Base-by-base conservation (phyloP, 192 early-diverging fungal species). In the Radiomyces spectabilis region DNA sequence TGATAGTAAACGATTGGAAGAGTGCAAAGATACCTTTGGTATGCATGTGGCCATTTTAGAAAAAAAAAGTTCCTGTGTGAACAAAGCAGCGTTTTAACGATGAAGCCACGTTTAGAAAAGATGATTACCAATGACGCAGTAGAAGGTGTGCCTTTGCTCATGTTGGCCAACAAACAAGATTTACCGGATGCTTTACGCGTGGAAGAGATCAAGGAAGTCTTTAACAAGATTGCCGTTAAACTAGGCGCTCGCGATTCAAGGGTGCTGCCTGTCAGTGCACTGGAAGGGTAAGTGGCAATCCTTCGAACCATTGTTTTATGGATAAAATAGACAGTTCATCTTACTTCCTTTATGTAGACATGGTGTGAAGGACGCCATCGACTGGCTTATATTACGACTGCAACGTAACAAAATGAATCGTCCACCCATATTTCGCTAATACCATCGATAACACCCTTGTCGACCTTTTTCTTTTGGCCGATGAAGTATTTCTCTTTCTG, bases 131-230 rank as follows among this genome's bases (percentile, higher is more conserved):
- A 81, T 24, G 81, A 89, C 49, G 76, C 69, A 18, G 76, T 91
- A 15, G 87, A 86, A 35, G 87, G 90, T 0, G 75, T 98, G 2
- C 96, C 96, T 7, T 68, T 98, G 7, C 68, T 98, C 35, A 92
- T 98, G 75, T 59, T 97, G 46, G 92, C 93, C 10, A 98, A 95
- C 67, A 98, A 98, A 57, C 85, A 92, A 63, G 96, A 98, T 65
- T 50, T 84, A 22, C 60, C 72, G n/a, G 77, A 75, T 19, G 83
- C 87, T 0, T 55, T 87, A 32, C 65, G 70, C 19, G 71, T 97
- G 26, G 88, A 91, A 19, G 76, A 88, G 30, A 81, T 95, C 55
- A 93, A 97, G 63, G 92, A 97, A 62, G 75, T 89, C 16, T 89
- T 98, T 53, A 97, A 94, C 59, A 76, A 79, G 27, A 87, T 97